Base-by-base conservation (phyloP, 1,284 basidiomycete species). In the Trametes polyzona region DNA sequence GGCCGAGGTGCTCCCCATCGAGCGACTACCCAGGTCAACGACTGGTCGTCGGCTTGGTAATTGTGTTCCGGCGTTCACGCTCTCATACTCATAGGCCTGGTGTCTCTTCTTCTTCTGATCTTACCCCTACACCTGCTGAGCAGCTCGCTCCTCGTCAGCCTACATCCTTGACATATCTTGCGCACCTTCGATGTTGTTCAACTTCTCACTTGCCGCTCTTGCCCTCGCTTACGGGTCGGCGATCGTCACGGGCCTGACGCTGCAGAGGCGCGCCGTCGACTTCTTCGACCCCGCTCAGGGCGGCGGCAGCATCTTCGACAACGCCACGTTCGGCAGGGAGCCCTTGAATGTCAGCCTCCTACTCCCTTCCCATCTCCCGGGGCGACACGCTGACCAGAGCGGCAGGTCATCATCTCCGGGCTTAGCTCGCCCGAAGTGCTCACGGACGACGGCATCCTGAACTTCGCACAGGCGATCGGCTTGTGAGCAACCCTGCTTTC, bases 371-470 rank as follows among this genome's bases (percentile, higher is more conserved):
- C 10, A 11, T 21, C 16, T 27, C 12, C 14, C 10, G 3, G 36
- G 10, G 24, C 26, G 19, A 23, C n/a, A 17, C 35, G 16, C 30
- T 43, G 33, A 52, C 33, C 21, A 39, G 1, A 2, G 1, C 5
- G 3, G n/a, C 52, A 83, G 82, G 75, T 83, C 26, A 81, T 83
- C 57, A 75, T 83, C 30, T 83, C 81, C 6, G 86, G 81, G 47
- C 71, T 74, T 44, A 89, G 87, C 14, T 86, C 88, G 58, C 83
- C 86, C 0, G 83, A 78, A 59, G 74, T 90, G 52, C 79, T 90
- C 51, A 86, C 86, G 3, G 83, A 88, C 29, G 67, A 72, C 33
- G 88, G 88, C 11, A 76, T 90, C 52, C 12, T 76, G 43, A 73
- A 77, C 63, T 87, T 74, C 63, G 84, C 81, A 0, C 77, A 70